Conservation (phyloP, 2,329 filamentous ascomycete species). For the Epichloe glyceriae region DNA sequence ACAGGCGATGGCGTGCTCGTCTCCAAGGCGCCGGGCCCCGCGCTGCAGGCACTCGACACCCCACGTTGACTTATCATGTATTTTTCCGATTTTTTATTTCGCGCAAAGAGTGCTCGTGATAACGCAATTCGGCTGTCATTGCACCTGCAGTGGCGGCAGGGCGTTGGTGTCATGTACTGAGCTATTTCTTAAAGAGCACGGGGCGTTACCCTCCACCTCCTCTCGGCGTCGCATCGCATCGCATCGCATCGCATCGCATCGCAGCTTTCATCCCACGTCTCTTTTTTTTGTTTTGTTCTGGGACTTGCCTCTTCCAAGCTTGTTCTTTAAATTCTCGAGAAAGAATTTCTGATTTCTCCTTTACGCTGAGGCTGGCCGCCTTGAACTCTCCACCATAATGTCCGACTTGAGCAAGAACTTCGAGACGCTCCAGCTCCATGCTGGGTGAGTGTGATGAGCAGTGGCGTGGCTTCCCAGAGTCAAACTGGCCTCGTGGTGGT, state of each 20-base stretch:
- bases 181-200: background rate
- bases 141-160: background rate
- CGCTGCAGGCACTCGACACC: too few relatives aligned
- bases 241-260: too few relatives aligned
- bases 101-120: constrained; percentile 1
- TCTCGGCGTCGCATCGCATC: too few relatives aligned
- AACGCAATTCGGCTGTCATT: constrained; percentile 5
- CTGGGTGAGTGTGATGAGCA: constrained; percentile 44
- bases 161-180: background rate
- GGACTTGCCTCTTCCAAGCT: background rate
- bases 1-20: constrained; percentile 7
- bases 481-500: too few relatives aligned
- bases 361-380: background rate
- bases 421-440: constrained; percentile 77
- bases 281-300: background rate
- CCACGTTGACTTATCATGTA: background rate
- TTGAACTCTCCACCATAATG: constrained; percentile 5
- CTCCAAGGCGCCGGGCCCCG: background rate
- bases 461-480: too few relatives aligned
- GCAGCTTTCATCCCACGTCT: background rate
- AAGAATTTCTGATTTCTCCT: background rate
- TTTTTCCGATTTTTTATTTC: background rate
- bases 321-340: background rate
- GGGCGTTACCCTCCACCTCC: background rate
- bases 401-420: constrained; percentile 49